These are phyloP conservation scores for Cercospora zeae-maydis DNA, from an alignment of 2,329 filamentous ascomycete species.

Conservation along the genomic window DNA sequence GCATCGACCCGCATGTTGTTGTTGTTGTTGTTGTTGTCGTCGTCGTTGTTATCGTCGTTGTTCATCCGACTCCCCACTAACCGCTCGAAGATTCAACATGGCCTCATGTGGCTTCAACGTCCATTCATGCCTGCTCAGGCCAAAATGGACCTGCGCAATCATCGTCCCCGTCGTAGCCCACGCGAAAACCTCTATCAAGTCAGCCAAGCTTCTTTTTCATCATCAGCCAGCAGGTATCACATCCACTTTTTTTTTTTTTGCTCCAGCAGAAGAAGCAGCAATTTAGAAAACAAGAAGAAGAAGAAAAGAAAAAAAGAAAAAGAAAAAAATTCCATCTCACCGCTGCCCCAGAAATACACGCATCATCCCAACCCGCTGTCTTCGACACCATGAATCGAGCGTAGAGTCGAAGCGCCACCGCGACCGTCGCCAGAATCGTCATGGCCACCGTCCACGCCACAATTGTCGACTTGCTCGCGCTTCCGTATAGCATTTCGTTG, in stretches of 20 bases:
- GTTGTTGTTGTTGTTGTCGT: background rate
- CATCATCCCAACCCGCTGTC: constrained; percentile 15
- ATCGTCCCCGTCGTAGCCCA: background rate
- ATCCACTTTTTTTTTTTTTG: too few species aligned
- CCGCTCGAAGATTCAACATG: constrained; percentile 5
- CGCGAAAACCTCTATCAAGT: background rate
- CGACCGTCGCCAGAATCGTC: constrained; percentile 20
- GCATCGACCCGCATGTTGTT: too few species aligned
- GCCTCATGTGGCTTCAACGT: constrained; percentile 5
- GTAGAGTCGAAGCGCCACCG: constrained; percentile 21
- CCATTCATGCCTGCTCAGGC: constrained; percentile 8
- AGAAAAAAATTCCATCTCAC: constrained; percentile 3
- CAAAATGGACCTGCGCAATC: background rate
- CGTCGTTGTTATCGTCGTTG: background rate
- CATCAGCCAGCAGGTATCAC: too few species aligned
- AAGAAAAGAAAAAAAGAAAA: too few species aligned
- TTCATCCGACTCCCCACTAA: too few species aligned
- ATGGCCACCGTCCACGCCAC: constrained; percentile 25
- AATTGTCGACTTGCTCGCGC: constrained; percentile 10
- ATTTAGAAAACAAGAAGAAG: too few species aligned
- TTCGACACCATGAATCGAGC: constrained; percentile 7
- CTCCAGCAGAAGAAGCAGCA: too few species aligned
- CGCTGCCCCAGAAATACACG: constrained; percentile 6
- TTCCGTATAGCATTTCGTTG: background rate
- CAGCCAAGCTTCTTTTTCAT: background rate